phyloP scores from a whole-genome alignment of 169 alveolate genomes.

The Cyclospora cayetanensis region DNA sequence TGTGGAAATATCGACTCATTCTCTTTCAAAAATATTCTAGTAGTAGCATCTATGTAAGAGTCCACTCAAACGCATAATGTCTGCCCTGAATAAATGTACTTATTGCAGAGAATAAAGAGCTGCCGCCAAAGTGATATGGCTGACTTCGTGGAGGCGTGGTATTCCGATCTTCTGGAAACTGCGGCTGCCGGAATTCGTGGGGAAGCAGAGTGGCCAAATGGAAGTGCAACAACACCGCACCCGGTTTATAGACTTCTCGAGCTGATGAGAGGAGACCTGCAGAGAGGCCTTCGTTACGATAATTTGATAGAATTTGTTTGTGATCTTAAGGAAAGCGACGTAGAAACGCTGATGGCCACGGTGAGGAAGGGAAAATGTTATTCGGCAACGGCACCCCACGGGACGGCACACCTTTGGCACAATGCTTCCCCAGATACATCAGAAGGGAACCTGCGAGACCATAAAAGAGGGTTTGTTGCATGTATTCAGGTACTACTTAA shows the following conservation, averaged over 20 bases:
- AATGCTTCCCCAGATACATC: neutral
- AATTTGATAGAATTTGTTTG: neutral
- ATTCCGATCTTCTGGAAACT: conserved; percentile 18
- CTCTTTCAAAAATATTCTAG: too few species aligned
- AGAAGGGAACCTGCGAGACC: neutral
- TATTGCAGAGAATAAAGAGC: neutral
- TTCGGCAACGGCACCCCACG: neutral
- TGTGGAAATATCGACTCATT: too few species aligned
- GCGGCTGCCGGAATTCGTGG: neutral
- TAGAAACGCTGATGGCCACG: neutral
- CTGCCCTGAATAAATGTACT: too few species aligned
- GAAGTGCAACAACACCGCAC: neutral
- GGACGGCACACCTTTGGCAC: neutral
- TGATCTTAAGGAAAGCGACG: neutral
- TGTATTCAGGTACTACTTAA: neutral
- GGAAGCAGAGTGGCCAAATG: neutral
- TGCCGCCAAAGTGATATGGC: neutral
- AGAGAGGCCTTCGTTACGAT: neutral
- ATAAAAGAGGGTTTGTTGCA: neutral
- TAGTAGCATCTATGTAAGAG: too few species aligned
- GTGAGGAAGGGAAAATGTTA: neutral
- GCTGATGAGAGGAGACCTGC: neutral
- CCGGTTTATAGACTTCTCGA: conserved; percentile 4
- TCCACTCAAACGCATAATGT: too few species aligned
- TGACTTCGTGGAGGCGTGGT: conserved; percentile 38